Conservation (phyloP, 495 filamentous ascomycete genomes). For the Delitschia confertaspora region DNA sequence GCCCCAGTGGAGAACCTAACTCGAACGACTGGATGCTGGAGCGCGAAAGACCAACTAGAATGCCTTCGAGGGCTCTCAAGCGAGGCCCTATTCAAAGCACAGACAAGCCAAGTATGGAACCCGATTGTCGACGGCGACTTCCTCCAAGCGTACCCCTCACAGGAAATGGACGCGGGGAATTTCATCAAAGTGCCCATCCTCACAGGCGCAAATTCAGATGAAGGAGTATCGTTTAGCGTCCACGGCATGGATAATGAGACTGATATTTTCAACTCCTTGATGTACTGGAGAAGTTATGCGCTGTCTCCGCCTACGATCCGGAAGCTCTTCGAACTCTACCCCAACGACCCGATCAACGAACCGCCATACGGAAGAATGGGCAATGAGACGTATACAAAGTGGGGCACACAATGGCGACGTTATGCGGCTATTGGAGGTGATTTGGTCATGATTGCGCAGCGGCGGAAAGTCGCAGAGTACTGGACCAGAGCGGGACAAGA, state of each 20-base stretch:
- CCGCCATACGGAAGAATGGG: constrained; percentile 19
- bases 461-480: constrained; percentile 27
- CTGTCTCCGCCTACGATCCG: constrained; percentile 27
- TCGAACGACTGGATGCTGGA: constrained; percentile 34
- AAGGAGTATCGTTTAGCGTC: constrained; percentile 41
- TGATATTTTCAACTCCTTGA: constrained; percentile 40
- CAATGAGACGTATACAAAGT: constrained; percentile 21
- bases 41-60: constrained; percentile 36
- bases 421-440: constrained; percentile 28
- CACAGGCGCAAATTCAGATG: constrained; percentile 42
- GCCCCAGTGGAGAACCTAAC: constrained; percentile 38
- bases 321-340: constrained; percentile 26
- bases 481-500: constrained; percentile 16
- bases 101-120: constrained; percentile 37
- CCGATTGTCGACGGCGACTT: constrained; percentile 43
- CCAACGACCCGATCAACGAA: constrained; percentile 14
- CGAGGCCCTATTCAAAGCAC: constrained; percentile 36
- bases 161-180: constrained; percentile 32
- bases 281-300: constrained; percentile 41
- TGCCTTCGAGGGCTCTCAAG: constrained; percentile 44
- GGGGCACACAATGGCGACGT: constrained; percentile 27
- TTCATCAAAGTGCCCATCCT: constrained; percentile 45
- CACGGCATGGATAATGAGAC: constrained; percentile 41
- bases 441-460: constrained; percentile 26
- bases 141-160: constrained; percentile 36